phyloP scores from a whole-genome alignment of 495 filamentous ascomycete species.

The Patellaria atrata region DNA sequence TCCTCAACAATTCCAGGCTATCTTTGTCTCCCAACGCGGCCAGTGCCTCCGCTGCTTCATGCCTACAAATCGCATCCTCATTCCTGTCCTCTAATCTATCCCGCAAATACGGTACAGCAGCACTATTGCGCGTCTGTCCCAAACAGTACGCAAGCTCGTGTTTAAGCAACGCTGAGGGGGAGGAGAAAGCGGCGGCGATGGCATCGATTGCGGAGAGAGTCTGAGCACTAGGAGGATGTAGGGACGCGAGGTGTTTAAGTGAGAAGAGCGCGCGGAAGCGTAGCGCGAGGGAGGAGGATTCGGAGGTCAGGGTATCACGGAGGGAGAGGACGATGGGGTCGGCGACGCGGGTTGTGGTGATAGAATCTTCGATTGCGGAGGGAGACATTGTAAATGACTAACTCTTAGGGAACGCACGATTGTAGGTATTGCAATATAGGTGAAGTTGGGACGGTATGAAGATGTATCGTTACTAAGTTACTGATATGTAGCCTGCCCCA shows the following conservation, averaged over 20 bases:
- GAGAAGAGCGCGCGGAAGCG: slow-evolving; percentile 98
- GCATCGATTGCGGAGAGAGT: slow-evolving; percentile 71
- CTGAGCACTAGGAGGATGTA: slow-evolving; percentile 43
- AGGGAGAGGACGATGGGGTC: slow-evolving; percentile 38
- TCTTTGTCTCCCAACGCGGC: slow-evolving; percentile 66
- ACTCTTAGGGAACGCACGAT: no score
- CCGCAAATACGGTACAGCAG: slow-evolving; percentile 59
- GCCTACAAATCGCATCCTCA: slow-evolving; percentile 89
- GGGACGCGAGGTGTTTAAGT: slow-evolving; percentile 77
- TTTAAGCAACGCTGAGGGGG: slow-evolving; percentile 74
- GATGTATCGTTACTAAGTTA: no score
- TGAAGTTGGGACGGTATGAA: no score
- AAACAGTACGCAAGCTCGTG: slow-evolving; percentile 97
- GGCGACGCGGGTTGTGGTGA: background rate
- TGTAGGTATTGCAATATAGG: no score
- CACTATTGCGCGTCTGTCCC: slow-evolving; percentile 67
- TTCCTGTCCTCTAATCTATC: slow-evolving; percentile 58
- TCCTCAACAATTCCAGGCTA: slow-evolving; percentile 56
- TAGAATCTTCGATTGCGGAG: slow-evolving; percentile 1
- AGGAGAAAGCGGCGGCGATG: slow-evolving; percentile 76
- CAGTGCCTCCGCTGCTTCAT: slow-evolving; percentile 92
- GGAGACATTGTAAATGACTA: no score
- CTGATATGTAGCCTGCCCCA: no score
- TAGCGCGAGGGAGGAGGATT: slow-evolving; percentile 65
- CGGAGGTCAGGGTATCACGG: slow-evolving; percentile 61